These are phyloP conservation scores for Oryza nivara DNA, from an alignment of 176 grass and related monocot species.

Conservation along the genomic window DNA sequence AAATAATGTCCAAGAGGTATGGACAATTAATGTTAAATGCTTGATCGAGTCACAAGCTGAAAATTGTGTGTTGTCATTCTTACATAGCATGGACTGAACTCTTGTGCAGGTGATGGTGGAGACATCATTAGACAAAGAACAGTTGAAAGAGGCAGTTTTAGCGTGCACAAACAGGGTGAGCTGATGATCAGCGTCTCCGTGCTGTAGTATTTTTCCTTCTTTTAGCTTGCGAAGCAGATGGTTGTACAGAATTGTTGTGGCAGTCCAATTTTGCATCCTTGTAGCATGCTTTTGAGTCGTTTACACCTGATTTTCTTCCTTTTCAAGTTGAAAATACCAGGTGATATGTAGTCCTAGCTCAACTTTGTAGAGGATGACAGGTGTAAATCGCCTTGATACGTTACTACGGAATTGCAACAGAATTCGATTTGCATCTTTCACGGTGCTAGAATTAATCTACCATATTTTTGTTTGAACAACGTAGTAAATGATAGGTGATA, in stretches of 20 bases:
- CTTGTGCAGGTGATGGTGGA: slow-evolving; percentile 73
- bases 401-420: too few relatives aligned
- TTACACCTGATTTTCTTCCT: background rate
- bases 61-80: background rate
- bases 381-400: background rate
- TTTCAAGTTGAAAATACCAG: background rate
- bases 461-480: too few relatives aligned
- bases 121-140: slow-evolving; percentile 72
- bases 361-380: background rate
- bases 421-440: too few relatives aligned
- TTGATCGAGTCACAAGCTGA: background rate
- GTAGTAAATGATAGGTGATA: too few relatives aligned
- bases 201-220: background rate
- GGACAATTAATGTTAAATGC: background rate
- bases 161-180: slow-evolving; percentile 71
- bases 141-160: slow-evolving; percentile 63
- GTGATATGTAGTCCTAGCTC: background rate
- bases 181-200: slow-evolving; percentile 26
- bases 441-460: too few relatives aligned
- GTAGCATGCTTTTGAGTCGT: background rate
- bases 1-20: slow-evolving; percentile 94
- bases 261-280: background rate
- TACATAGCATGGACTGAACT: background rate
- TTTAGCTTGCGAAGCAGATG: background rate
- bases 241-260: slow-evolving; percentile 9